phyloP scores from a whole-genome alignment of 1,284 basidiomycete genomes.

The Wolfiporia cocos region DNA sequence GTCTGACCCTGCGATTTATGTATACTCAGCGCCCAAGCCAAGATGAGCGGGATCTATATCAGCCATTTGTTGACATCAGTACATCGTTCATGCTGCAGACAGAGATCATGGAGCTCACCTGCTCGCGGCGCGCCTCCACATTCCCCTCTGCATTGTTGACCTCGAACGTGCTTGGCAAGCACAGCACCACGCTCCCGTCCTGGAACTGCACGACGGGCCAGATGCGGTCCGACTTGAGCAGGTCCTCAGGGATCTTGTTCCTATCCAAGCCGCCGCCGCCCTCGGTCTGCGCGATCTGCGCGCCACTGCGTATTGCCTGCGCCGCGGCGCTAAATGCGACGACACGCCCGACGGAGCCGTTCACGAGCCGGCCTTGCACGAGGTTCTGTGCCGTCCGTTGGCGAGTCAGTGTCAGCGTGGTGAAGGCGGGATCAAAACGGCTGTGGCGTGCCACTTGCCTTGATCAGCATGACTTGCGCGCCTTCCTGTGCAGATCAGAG shows the following conservation, averaged over 20 bases:
- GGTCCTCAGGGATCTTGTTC: conserved; percentile 2
- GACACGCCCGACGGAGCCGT: conserved; percentile 84
- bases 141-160: conserved; percentile 46
- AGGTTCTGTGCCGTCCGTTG: conserved; percentile 11
- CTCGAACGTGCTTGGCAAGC: conserved; percentile 50
- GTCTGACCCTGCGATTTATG: conserved; percentile 89
- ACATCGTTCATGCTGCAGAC: neutral
- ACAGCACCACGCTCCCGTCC: conserved; percentile 36
- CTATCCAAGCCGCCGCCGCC: neutral
- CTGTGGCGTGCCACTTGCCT: conserved; percentile 32
- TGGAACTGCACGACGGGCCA: conserved; percentile 59
- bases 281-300: conserved; percentile 27
- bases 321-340: conserved; percentile 51
- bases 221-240: conserved; percentile 7
- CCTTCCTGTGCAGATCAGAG: conserved; percentile 27
- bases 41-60: conserved; percentile 65
- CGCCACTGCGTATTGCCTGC: conserved; percentile 38
- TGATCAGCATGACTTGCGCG: conserved; percentile 78
- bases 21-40: conserved; percentile 79
- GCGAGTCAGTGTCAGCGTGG: neutral
- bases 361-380: conserved; percentile 60
- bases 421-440: neutral
- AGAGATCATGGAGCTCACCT: conserved; percentile 30
- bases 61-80: neutral
- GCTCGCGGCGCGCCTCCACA: conserved; percentile 46